A percentile compares a stretch with the other conserved stretches of the same genome.
Conservation (phyloP, 2,329 filamentous ascomycete species). For the Xylaria sp. region DNA sequence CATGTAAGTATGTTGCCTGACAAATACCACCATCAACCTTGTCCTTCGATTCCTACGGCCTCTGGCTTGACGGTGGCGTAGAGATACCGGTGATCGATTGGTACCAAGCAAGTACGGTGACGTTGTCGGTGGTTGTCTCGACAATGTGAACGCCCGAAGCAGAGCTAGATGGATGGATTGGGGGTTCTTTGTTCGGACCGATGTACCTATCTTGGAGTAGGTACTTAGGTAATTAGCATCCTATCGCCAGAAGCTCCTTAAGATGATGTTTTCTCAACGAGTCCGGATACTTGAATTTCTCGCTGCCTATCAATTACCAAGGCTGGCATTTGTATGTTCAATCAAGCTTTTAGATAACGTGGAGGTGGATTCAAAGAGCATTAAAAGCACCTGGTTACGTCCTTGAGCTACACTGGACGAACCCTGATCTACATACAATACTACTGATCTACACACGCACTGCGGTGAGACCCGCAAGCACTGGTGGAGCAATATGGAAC, state of each 20-base stretch:
- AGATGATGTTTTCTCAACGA: not conserved
- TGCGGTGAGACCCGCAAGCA: not conserved
- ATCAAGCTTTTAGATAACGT: conserved; percentile 28
- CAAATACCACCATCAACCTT: conserved; percentile 11
- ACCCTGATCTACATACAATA: conserved; percentile 13
- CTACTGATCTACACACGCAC: no score
- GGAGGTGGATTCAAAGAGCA: conserved; percentile 13
- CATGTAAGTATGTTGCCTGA: no score
- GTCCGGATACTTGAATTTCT: not conserved
- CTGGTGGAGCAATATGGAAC: conserved; percentile 16
- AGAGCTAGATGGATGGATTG: not conserved
- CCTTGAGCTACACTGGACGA: not conserved
- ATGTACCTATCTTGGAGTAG: not conserved
- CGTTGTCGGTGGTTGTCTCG: conserved; percentile 7
- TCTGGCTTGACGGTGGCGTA: not conserved
- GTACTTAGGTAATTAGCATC: no score
- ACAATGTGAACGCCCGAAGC: not conserved
- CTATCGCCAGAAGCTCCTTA: not conserved
- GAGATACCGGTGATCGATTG: not conserved
- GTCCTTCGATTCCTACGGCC: not conserved
- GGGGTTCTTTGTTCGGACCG: not conserved
- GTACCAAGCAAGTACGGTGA: conserved; percentile 2
- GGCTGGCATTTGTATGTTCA: conserved; percentile 10
- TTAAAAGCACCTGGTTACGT: not conserved
- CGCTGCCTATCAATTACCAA: conserved; percentile 7